phyloP scores from a whole-genome alignment of 495 filamentous ascomycete genomes.

The Penicillium coffeae region DNA sequence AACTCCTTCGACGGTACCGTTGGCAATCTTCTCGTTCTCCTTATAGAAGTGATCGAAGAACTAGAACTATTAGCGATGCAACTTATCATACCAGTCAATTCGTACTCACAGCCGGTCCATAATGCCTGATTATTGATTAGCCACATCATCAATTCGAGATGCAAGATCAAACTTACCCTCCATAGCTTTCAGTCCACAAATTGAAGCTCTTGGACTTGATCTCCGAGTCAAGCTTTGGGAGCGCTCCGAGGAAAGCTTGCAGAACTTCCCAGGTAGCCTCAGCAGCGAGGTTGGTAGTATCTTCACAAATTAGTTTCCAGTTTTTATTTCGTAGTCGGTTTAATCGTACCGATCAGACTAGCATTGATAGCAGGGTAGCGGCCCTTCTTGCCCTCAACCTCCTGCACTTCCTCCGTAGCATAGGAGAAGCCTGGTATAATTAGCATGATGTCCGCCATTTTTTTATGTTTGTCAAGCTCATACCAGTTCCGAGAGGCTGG shows the following conservation, averaged over 20 bases:
- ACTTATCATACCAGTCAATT: slow-evolving; percentile 58
- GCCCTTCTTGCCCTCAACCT: slow-evolving; percentile 40
- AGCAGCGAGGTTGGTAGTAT: slow-evolving; percentile 54
- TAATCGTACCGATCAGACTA: slow-evolving; percentile 31
- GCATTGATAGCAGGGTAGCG: slow-evolving; percentile 47
- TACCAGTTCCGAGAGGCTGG: slow-evolving; percentile 50
- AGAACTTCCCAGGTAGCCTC: slow-evolving; percentile 55
- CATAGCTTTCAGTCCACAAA: slow-evolving; percentile 30
- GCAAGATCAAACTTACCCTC: slow-evolving; percentile 52
- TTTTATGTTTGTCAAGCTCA: slow-evolving; percentile 22
- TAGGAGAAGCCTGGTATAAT: slow-evolving; percentile 51
- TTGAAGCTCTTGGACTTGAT: slow-evolving; percentile 44
- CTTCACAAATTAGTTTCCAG: slow-evolving; percentile 6
- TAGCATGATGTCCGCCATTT: neutral
- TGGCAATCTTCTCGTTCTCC: slow-evolving; percentile 56
- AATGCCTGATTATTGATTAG: slow-evolving; percentile 49
- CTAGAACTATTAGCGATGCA: slow-evolving; percentile 34
- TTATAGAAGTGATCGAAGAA: slow-evolving; percentile 56
- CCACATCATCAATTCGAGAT: slow-evolving; percentile 43
- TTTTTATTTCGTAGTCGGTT: neutral
- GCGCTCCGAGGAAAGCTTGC: slow-evolving; percentile 52
- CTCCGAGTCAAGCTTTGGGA: slow-evolving; percentile 45
- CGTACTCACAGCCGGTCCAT: slow-evolving; percentile 65
- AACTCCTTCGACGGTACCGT: slow-evolving; percentile 31
- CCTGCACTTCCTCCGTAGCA: slow-evolving; percentile 32